Percentiles rank a stretch among this genome's conserved stretches.
These are phyloP conservation scores for Linnemannia schmuckeri DNA, from an alignment of 192 early-diverging fungal genomes.

Conservation along the genomic window DNA sequence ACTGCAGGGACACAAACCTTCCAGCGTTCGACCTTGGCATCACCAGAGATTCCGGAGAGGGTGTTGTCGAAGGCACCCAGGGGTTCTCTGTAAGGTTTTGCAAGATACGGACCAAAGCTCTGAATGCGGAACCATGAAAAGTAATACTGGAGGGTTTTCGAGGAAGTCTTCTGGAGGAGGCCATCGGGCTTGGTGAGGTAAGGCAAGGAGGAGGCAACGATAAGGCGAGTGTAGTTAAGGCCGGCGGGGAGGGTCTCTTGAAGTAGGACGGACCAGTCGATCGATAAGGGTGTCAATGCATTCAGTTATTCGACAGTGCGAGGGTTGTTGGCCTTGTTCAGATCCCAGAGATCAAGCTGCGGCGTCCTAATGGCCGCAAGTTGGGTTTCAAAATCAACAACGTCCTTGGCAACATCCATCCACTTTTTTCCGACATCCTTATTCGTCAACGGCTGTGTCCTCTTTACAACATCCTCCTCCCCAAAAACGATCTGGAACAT, in stretches of 20 bases:
- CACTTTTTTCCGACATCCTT: not conserved
- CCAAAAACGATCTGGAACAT: slow-evolving; percentile 43
- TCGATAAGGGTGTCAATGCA: slow-evolving; percentile 6
- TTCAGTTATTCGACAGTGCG: slow-evolving; percentile 26
- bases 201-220: slow-evolving; percentile 33
- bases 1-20: slow-evolving; percentile 46
- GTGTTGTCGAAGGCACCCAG: not conserved
- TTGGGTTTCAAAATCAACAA: slow-evolving; percentile 64
- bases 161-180: slow-evolving; percentile 10
- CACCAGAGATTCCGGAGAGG: too few relatives aligned
- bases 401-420: slow-evolving; percentile 40
- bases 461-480: not conserved
- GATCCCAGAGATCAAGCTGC: not conserved
- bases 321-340: too few relatives aligned
- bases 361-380: slow-evolving; percentile 55
- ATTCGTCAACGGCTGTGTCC: not conserved
- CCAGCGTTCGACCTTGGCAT: not conserved
- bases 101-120: too few relatives aligned
- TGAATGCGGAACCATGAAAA: slow-evolving; percentile 58
- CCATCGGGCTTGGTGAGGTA: slow-evolving; percentile 42
- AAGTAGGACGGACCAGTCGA: slow-evolving; percentile 52
- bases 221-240: slow-evolving; percentile 29
- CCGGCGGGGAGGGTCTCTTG: slow-evolving; percentile 7
- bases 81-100: slow-evolving; percentile 50
- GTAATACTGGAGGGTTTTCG: slow-evolving; percentile 56